Evolutionary conservation across 2,329 filamentous ascomycete genomes (phyloP), one percentile per base, ranked within the genome.

Genomic region (Paramyrothecium roridum): DNA sequence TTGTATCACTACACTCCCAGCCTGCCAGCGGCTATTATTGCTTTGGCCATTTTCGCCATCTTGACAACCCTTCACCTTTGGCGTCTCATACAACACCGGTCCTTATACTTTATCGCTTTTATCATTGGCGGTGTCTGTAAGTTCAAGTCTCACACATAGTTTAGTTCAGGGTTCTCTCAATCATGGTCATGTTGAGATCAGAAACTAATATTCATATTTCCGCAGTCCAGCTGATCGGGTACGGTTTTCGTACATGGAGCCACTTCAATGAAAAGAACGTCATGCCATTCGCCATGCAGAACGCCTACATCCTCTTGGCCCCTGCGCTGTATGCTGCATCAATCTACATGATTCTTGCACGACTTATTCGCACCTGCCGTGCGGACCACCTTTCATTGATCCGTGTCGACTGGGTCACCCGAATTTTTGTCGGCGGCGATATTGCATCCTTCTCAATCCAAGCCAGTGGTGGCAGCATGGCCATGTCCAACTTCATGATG

Each of bases 341-440:
- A 3, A 74, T 81, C 43, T 81, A 82, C 71, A 81, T 81, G 77
- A 72, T 73, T 8, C 71, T 80, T 3, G 74, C 74, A 4, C 71
- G 79, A 12, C 61, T 80, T n/a, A 74, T 80, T 51, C 63, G 65
- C 21, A 67, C 69, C 40, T 66, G 76, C 1, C 66, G 67, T 20
- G 73, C 68, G 26, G 67, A 73, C 48, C 53, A 60, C 1, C 66
- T 67, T 46, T 70, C 70, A 1, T 52, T 75, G 26, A 64, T 76
- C 30, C 65, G 56, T 10, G 60, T 68, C 21, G 56, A 56, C 8
- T 78, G 76, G 73, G 65, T 85, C 4, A 85, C 81, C 2, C 79
- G 76, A 55, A 70, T 80, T 45, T 86, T 86, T 56, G 81, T 86
- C 3, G 52, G 65, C 8, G 80, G 81, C 34, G 83, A 86, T 59